Evolutionary conservation across 352 stramenopile species (phyloP), one percentile per base, ranked within the genome.

Genomic region (Phytophthora multivora): DNA sequence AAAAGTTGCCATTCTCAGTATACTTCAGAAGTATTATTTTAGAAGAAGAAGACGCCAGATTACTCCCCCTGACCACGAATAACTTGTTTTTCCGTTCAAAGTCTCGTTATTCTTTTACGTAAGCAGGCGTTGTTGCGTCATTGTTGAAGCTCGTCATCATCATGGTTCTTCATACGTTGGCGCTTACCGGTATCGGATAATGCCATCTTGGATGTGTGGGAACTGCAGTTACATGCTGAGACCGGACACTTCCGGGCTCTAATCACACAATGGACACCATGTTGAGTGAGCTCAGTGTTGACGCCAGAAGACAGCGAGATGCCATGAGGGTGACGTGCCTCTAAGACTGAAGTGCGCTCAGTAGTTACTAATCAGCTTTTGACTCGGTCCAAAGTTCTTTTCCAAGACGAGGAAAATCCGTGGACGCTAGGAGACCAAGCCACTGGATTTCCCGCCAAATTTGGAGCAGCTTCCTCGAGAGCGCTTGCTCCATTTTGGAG

Each of bases 231-330:
- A 40, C 1, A 39, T 16, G 12, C 18, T 16, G 33, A 16, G 33
- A 39, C 35, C 35, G 35, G 19, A 40, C 35, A 18, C 35, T 19
- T 40, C 15, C 13, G 35, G 35, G 35, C 15, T 39, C 2, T 40
- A 18, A 9, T 19, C 13, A 40, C 12, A 19, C 35, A 19, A 19
- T 19, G 35, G 13, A 40, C 35, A 40, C 12, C 3, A 18, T 41
- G 8, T 41, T 18, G 25, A 40, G 36, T 48, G 36, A 11, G 38
- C 5, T 31, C 26, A 18, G 25, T 5, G 16, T n/a, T 63, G 18
- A 39, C 18, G 43, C 23, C 54, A 51, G 33, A 26, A 30, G 8
- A 56, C 26, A 28, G 2, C 16, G n/a, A 49, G 43, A 56, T 50
- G 30, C 30, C 33, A 41, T 63, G 45, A 63, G 26, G 26, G 26